Conservation (phyloP, 2,329 filamentous ascomycete genomes). For the Fusarium sp. region DNA sequence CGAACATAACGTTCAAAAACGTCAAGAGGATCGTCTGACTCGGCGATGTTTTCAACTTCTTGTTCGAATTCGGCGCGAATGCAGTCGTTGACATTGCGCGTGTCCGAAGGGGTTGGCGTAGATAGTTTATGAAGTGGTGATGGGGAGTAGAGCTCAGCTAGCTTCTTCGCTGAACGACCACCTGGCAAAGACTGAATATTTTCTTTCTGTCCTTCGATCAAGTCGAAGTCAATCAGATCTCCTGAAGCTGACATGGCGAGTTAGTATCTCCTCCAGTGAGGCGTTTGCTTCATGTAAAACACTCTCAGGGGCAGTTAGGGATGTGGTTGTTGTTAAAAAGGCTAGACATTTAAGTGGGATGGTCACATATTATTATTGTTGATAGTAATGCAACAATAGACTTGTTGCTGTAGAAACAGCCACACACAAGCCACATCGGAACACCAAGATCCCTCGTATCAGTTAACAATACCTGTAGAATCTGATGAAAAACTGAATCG, state of each 20-base stretch:
- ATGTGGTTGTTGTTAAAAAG: slow-evolving; percentile 23
- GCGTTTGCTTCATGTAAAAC: slow-evolving; percentile 14
- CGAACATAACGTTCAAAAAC: slow-evolving; percentile 96
- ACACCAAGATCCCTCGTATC: neutral
- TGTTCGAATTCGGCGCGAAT: slow-evolving; percentile 87
- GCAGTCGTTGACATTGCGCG: slow-evolving; percentile 79
- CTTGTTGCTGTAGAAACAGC: slow-evolving; percentile 43
- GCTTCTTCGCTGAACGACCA: slow-evolving; percentile 86
- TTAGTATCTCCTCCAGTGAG: slow-evolving; percentile 37
- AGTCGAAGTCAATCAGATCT: slow-evolving; percentile 80
- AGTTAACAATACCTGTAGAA: neutral
- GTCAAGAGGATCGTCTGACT: slow-evolving; percentile 94
- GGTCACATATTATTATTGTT: slow-evolving; percentile 26
- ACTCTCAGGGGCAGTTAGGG: slow-evolving; percentile 22
- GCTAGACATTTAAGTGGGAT: slow-evolving; percentile 11
- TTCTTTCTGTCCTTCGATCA: slow-evolving; percentile 97
- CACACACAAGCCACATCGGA: slow-evolving; percentile 11
- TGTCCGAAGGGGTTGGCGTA: slow-evolving; percentile 76
- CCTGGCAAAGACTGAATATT: slow-evolving; percentile 95
- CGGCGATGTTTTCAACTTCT: slow-evolving; percentile 80
- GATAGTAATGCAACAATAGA: slow-evolving; percentile 11
- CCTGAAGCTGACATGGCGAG: slow-evolving; percentile 59
- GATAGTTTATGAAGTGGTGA: slow-evolving; percentile 66
- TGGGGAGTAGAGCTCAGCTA: slow-evolving; percentile 83
- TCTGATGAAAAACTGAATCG: neutral